Base-by-base conservation (phyloP, 345 rosid species). In the Eucalyptus curtisii region DNA sequence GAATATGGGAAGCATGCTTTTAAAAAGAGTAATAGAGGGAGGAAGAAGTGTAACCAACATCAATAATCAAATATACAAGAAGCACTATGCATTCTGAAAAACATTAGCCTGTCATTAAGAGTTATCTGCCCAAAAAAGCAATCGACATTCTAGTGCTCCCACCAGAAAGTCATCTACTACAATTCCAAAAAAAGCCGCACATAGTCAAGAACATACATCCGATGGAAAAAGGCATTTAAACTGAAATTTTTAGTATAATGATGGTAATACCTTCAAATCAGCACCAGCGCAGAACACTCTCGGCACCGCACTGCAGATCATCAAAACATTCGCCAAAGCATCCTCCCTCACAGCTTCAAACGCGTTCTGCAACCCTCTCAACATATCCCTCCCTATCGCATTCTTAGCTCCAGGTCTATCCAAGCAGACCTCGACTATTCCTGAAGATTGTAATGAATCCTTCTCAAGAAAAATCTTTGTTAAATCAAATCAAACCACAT, bases 261-360 rank as follows among this genome's bases (percentile, higher is more conserved):
- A 53, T 10, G 85, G 4, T 24, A 40, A 66, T 91, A 95, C 98
- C 99, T 96, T 97, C 80, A 97, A 93, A 94, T 97, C 99, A 88
- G 99, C 99, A 30, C 99, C 99, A 47, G 99, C 98, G 79, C 99
- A 97, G 91, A 97, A 97, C 79, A 92, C 94, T 48, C 93, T 94
- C 12, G 99, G 98, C 90, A 96, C 97, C 45, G 94, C 91, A 88
- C 99, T 97, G 88, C 88, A 90, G 49, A 96, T 92, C 95, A 96
- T 85, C 57, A 94, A 96, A 89, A 97, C 98, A 47, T 91, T 95
- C 59, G 95, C 97, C 3, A 95, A 92, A 61, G 90, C 89, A 91
- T 97, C 99, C 49, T 88, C 86, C 8, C 87, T 89, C 64, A 97
- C 92, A 45, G 90, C 88, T 90, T 96, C 98, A 86, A 97, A 94